Evolutionary conservation across 2,329 filamentous ascomycete genomes (phyloP).

Genomic region (Penicillium vulpinum): DNA sequence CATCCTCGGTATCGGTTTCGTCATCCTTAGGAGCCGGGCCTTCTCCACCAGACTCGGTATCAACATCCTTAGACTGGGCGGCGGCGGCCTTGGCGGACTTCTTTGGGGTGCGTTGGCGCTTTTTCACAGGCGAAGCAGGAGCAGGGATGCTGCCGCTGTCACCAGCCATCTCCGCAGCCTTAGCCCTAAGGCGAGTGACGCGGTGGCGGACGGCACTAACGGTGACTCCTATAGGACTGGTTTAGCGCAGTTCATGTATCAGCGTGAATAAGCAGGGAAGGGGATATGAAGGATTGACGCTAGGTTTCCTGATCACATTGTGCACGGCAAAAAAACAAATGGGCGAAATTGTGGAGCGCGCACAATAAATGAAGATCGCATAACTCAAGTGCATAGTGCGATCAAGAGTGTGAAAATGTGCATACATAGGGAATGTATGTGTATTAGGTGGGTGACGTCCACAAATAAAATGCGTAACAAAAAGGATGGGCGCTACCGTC

Average conservation of each 20-base stretch:
- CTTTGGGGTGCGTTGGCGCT: neutral
- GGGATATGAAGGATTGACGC: neutral
- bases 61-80: neutral
- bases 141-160: neutral
- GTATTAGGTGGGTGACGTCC: no score
- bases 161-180: neutral
- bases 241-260: neutral
- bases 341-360: no score
- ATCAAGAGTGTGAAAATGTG: no score
- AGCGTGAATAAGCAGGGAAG: no score
- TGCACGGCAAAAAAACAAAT: neutral
- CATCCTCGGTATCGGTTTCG: neutral
- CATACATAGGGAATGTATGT: no score
- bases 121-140: neutral
- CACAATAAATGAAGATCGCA: no score
- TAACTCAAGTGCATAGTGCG: neutral
- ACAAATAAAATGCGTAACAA: neutral
- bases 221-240: neutral
- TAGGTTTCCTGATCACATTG: no score
- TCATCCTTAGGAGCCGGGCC: neutral
- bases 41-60: neutral
- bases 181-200: neutral
- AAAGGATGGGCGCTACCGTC: neutral
- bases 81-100: neutral
- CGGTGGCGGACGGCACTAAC: neutral